Conservation (phyloP, 768 basidiomycete genomes). For the Dendrothele bispora region DNA sequence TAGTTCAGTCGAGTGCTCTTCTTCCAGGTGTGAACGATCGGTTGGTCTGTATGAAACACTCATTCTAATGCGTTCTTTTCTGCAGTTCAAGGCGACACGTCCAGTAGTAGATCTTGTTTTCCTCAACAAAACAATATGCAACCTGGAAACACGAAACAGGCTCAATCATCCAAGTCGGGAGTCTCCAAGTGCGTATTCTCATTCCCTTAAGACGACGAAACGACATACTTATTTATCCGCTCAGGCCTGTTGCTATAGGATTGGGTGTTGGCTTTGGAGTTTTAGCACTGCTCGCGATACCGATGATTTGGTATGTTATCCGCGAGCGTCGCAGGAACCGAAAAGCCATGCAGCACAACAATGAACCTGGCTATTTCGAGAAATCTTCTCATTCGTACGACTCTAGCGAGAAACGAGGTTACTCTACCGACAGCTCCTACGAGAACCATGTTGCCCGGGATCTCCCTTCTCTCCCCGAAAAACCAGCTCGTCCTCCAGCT, state of each 20-base stretch:
- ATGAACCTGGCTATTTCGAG: constrained; percentile 26
- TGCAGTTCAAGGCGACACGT: constrained; percentile 28
- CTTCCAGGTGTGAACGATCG: constrained; percentile 17
- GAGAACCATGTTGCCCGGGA: constrained; percentile 7
- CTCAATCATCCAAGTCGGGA: constrained; percentile 11
- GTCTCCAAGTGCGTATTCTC: constrained; percentile 17
- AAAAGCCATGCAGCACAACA: constrained; percentile 12
- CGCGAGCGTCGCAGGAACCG: constrained; percentile 37
- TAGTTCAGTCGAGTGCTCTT: constrained; percentile 41
- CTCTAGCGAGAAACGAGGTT: constrained; percentile 3
- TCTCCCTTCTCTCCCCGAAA: constrained; percentile 2
- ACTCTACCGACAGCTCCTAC: not conserved
- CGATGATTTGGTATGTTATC: constrained; percentile 43
- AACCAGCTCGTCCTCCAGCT: constrained; percentile 7
- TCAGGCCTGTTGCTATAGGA: constrained; percentile 47
- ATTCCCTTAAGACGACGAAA: not conserved
- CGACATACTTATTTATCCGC: not conserved
- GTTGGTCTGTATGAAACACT: no score
- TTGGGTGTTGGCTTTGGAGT: constrained; percentile 40
- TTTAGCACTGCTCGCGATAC: constrained; percentile 38
- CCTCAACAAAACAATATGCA: constrained; percentile 6
- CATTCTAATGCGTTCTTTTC: not conserved
- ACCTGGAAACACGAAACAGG: constrained; percentile 8
- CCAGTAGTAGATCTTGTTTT: constrained; percentile 8
- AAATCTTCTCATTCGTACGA: constrained; percentile 10